A percentile compares a stretch with the other conserved stretches of the same genome.
phyloP scores from a whole-genome alignment of 352 stramenopile genomes.

The Pythium aquatile region DNA sequence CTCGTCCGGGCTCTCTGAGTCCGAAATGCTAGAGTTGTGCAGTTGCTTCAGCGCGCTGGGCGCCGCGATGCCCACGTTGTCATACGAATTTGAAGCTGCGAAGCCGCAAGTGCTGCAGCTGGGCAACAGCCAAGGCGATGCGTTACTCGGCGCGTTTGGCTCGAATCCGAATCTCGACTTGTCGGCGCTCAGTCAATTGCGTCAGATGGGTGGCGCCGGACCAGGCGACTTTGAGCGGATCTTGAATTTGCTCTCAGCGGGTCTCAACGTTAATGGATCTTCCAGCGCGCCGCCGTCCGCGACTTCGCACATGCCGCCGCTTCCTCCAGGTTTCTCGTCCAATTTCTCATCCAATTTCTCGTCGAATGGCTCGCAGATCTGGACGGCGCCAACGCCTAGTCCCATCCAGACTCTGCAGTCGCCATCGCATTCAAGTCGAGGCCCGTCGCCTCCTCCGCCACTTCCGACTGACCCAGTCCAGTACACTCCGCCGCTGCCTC shows the following conservation, averaged over 20 bases:
- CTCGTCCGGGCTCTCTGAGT: constrained; percentile 5
- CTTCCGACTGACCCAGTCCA: neutral
- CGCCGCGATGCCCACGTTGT: constrained; percentile 10
- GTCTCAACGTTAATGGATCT: constrained; percentile 6
- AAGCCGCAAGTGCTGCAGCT: neutral
- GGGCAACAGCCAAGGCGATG: neutral
- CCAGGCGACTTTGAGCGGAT: constrained; percentile 9
- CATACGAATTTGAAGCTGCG: neutral
- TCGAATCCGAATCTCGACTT: constrained; percentile 2
- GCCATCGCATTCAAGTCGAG: neutral
- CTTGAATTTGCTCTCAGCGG: constrained; percentile 5
- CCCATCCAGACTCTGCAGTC: too few species aligned
- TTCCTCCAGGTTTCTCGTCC: neutral
- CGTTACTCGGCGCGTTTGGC: neutral
- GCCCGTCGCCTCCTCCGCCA: neutral
- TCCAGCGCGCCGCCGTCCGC: too few species aligned
- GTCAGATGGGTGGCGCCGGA: neutral
- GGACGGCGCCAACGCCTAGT: neutral
- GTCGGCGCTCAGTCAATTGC: constrained; percentile 9
- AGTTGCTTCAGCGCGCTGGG: constrained; percentile 12
- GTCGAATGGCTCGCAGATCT: neutral
- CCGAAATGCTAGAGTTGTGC: constrained; percentile 14
- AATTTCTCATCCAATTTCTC: neutral
- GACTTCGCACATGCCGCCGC: constrained; percentile 4
- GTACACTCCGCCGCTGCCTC: neutral